Evolutionary conservation across 2,329 filamentous ascomycete species (phyloP).

Genomic region (Chaetomium globosum): DNA sequence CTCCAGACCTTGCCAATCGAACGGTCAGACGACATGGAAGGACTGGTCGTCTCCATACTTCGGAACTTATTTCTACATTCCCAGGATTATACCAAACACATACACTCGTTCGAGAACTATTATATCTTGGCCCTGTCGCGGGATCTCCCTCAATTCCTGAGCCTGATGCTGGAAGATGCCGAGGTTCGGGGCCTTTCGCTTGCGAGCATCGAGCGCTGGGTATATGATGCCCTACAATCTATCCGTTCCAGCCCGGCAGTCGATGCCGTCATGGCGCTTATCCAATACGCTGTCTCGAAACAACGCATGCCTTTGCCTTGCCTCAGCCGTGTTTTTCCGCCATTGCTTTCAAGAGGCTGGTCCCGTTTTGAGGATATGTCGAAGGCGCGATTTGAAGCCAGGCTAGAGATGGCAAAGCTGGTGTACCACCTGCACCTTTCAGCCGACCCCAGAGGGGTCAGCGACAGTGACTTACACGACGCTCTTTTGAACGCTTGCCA

Average conservation of each 20-base stretch:
- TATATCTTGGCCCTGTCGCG: background rate
- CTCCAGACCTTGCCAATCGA: background rate
- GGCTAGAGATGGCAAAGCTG: background rate
- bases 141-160: background rate
- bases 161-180: background rate
- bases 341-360: too few species aligned
- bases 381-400: background rate
- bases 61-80: background rate
- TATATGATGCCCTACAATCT: background rate
- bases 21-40: background rate
- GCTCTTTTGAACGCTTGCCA: background rate
- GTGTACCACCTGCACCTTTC: background rate
- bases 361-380: too few species aligned
- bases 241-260: background rate
- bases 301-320: background rate
- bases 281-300: background rate
- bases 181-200: too few species aligned
- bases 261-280: constrained; percentile 3
- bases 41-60: background rate
- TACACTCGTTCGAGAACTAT: background rate
- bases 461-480: background rate
- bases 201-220: background rate
- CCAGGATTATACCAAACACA: background rate
- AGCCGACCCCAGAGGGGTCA: background rate
- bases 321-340: background rate